Percentiles rank a stretch among this genome's conserved stretches.
Conservation (phyloP, 2,329 filamentous ascomycete species). For the Pyrenophora seminiperda region DNA sequence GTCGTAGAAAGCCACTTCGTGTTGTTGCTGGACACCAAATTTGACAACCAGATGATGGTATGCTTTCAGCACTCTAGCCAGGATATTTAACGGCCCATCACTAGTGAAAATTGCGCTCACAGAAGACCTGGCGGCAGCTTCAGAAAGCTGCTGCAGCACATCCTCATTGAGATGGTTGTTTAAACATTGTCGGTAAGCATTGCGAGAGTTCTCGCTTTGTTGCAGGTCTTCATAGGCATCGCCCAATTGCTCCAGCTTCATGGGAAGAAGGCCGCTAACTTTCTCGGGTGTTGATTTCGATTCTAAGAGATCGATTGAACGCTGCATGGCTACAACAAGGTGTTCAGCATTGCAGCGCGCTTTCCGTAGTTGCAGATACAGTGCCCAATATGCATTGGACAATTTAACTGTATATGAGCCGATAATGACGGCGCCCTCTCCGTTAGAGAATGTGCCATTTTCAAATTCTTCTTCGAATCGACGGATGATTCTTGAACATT, state of each 20-base stretch:
- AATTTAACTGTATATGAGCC: conserved; percentile 62
- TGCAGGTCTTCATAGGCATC: conserved; percentile 63
- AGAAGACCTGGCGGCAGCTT: conserved; percentile 56
- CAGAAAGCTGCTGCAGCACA: conserved; percentile 60
- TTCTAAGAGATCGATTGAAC: conserved; percentile 67
- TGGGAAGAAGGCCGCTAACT: conserved; percentile 63
- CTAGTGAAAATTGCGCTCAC: conserved; percentile 61
- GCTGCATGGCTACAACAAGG: conserved; percentile 63
- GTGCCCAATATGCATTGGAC: conserved; percentile 73
- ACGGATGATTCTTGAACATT: conserved; percentile 36
- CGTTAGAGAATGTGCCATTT: conserved; percentile 3
- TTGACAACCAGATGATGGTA: conserved; percentile 60
- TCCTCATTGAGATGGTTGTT: conserved; percentile 65
- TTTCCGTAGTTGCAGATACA: conserved; percentile 60
- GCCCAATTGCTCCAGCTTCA: conserved; percentile 70
- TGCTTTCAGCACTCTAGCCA: conserved; percentile 65
- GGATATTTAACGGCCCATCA: conserved; percentile 55
- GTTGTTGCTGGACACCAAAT: conserved; percentile 53
- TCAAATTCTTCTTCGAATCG: conserved; percentile 30
- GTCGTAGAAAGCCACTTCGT: conserved; percentile 55
- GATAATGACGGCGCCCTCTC: conserved; percentile 19
- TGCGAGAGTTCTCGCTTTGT: conserved; percentile 62
- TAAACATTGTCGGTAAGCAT: conserved; percentile 65
- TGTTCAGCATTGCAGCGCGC: conserved; percentile 50
- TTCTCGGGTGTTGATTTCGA: conserved; percentile 60